Base-by-base conservation (phyloP, 495 filamentous ascomycete genomes). In the Viridothelium virens region DNA sequence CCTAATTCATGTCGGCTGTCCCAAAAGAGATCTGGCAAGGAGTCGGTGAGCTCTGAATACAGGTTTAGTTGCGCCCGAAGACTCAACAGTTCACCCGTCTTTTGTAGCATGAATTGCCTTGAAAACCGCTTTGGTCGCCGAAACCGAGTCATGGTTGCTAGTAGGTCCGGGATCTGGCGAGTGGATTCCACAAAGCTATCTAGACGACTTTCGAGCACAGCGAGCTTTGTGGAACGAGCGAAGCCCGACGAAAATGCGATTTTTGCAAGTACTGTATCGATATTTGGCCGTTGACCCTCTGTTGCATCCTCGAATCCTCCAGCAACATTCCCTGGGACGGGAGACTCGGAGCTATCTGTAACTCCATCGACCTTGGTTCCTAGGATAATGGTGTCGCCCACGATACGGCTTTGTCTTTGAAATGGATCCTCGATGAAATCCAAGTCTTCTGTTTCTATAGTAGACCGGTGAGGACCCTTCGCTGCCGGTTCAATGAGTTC, bases 11-110 rank as follows among this genome's bases (percentile, higher is more conserved):
- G 89, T 59, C 86, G 82, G 70, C 85, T 91, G 72, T 97, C 94
- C 94, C 94, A 98, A 77, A 98, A 97, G 37, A 98, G 83, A 76
- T 98, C 94, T 0, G 94, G 94, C 6, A 97, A 81, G 16, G 90
- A 91, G 77, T 98, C 94, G 0, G 94, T 98, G 62, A 98, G 83
- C 74, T 98, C 94, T 5, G 92, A 95, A 77, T 97, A 97, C 62
- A 97, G 89, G 73, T 98, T 98, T 59, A 98, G 79, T 73, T 96
- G 93, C 5, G 92, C 92, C 38, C 94, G 87, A 41, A 97, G 85
- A 73, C 85, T 88, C 10, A 98, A 82, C n/a, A 98, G 82, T 71
- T 97, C 89, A 37, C 93, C 94, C 0, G 94, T 97, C 74, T 97
- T 97, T 65, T 89, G 87, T 34, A 97, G 83, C 69, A 97, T 91